These are phyloP conservation scores for Clathrus columnatus DNA, from an alignment of 768 basidiomycete species.

Conservation along the genomic window DNA sequence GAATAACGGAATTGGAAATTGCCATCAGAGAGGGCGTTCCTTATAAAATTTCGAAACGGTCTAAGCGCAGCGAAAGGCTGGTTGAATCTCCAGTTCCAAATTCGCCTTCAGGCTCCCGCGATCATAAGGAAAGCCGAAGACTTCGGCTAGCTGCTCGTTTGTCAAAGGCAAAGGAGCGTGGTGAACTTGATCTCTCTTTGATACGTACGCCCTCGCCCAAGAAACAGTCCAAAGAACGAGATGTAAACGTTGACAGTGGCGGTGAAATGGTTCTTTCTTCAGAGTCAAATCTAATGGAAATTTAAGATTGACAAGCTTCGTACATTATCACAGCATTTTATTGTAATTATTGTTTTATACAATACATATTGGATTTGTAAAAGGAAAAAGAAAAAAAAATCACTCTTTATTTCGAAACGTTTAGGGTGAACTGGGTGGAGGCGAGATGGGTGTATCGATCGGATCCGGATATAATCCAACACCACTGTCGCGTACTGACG, in stretches of 20 bases:
- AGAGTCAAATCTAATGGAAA: not conserved
- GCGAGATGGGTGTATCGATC: no score
- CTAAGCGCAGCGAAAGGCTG: slow-evolving; percentile 7
- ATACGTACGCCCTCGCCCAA: slow-evolving; percentile 35
- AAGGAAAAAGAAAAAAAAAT: no score
- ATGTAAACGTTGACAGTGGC: slow-evolving; percentile 14
- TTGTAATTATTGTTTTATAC: no score
- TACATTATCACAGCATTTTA: no score
- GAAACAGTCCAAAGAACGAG: slow-evolving; percentile 37
- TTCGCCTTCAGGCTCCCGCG: slow-evolving; percentile 24
- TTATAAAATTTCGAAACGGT: slow-evolving; percentile 22
- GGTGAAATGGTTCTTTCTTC: slow-evolving; percentile 1
- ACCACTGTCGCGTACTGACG: no score
- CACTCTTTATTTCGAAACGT: no score
- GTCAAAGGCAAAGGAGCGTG: slow-evolving; percentile 8
- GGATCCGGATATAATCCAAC: no score
- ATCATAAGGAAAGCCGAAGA: slow-evolving; percentile 74
- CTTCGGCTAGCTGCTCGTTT: slow-evolving; percentile 46
- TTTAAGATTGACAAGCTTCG: slow-evolving; percentile 10
- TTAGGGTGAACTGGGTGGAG: no score
- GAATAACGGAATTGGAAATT: slow-evolving; percentile 30
- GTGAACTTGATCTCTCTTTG: not conserved
- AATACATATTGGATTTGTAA: no score
- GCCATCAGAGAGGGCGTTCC: slow-evolving; percentile 28
- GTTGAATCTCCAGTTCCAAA: slow-evolving; percentile 22